phyloP scores from a whole-genome alignment of 208 protist genomes.

The Trypanosoma cruzi region DNA sequence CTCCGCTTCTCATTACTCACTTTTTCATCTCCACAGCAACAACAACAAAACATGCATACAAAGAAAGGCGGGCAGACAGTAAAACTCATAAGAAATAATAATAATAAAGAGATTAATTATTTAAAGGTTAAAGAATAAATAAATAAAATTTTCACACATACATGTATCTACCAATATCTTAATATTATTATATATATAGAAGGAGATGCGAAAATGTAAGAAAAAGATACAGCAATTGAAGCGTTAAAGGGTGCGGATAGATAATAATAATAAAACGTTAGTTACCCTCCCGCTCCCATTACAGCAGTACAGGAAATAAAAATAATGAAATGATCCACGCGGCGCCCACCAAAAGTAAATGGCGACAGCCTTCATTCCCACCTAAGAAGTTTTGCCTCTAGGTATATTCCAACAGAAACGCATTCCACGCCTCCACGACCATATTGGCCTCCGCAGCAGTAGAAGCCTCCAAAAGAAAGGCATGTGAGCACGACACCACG shows the following conservation, averaged over 20 bases:
- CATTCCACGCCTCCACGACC: constrained; percentile 36
- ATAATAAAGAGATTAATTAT: no score
- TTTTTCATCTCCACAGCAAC: not conserved
- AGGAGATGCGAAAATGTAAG: no score
- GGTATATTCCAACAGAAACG: constrained; percentile 15
- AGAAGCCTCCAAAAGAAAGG: constrained; percentile 55
- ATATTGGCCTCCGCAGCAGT: constrained; percentile 36
- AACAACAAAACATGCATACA: no score
- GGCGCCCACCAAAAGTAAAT: not conserved
- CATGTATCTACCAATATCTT: no score
- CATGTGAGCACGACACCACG: constrained; percentile 48
- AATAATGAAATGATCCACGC: not conserved
- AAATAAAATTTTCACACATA: no score
- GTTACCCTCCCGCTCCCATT: not conserved
- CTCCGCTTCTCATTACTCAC: not conserved
- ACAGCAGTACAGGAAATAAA: not conserved
- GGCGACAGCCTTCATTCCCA: not conserved
- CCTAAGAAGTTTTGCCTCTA: not conserved
- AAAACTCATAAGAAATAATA: no score
- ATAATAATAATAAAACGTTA: no score
- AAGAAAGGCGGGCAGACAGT: no score
- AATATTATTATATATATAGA: no score
- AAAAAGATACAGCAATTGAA: no score
- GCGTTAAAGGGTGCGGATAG: no score
- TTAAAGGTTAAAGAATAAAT: no score